These are phyloP conservation scores for Penicillium sclerotigenum DNA, from an alignment of 2,329 filamentous ascomycete species.

Conservation along the genomic window DNA sequence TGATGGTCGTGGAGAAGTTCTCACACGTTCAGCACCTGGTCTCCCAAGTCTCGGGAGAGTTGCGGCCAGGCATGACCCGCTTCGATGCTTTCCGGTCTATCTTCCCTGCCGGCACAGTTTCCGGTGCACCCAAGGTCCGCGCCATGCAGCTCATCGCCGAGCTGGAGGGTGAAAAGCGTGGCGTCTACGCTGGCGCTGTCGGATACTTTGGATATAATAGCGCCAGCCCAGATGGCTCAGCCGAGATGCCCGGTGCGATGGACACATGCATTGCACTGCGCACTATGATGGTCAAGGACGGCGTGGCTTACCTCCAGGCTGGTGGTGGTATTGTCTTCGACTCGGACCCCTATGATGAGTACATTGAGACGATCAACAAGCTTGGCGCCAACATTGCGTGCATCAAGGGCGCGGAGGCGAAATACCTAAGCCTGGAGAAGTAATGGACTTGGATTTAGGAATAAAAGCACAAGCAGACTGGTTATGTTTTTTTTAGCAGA, in stretches of 20 bases:
- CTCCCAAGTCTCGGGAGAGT: conserved; percentile 88
- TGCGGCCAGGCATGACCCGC: conserved; percentile 76
- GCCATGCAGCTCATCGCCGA: conserved; percentile 98
- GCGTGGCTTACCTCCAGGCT: conserved; percentile 84
- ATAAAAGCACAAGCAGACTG: not conserved
- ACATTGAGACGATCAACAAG: conserved; percentile 97
- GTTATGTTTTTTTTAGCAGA: not conserved
- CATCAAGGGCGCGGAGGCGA: conserved; percentile 77
- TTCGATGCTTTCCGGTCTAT: conserved; percentile 96
- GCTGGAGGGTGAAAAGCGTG: conserved; percentile 87
- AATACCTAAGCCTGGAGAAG: conserved; percentile 51
- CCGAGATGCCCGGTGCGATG: conserved; percentile 76
- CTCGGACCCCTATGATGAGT: conserved; percentile 86
- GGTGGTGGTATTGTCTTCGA: conserved; percentile 90
- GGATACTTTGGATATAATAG: conserved; percentile 91
- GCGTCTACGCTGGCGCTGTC: conserved; percentile 91
- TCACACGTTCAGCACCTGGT: conserved; percentile 97
- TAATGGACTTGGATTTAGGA: conserved; percentile 10
- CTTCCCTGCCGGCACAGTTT: conserved; percentile 94
- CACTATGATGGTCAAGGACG: conserved; percentile 93
- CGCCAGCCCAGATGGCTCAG: conserved; percentile 60
- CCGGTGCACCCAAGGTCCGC: conserved; percentile 89
- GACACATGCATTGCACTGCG: conserved; percentile 79
- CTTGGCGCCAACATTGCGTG: conserved; percentile 83
- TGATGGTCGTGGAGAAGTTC: conserved; percentile 94